Conservation (phyloP, 768 basidiomycete genomes). For the Leccinum variicolor region DNA sequence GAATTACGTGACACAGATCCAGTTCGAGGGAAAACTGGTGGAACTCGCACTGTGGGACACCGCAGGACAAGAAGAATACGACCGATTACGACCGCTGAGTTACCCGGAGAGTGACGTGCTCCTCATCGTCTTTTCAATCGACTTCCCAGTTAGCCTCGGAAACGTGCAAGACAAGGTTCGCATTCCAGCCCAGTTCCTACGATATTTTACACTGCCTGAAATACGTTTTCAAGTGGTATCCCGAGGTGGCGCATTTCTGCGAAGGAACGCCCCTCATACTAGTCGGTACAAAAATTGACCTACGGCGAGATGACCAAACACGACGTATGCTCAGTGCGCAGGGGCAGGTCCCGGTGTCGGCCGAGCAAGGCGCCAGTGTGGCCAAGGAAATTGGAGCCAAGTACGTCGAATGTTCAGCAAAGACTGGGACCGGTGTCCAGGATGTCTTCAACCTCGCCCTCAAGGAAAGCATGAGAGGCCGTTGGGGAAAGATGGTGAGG, state of each 20-base stretch:
- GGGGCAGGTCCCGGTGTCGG: constrained; percentile 74
- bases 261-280: constrained; percentile 86
- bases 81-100: constrained; percentile 79
- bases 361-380: constrained; percentile 79
- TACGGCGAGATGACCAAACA: constrained; percentile 84
- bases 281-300: constrained; percentile 91
- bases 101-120: constrained; percentile 90
- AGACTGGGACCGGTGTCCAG: constrained; percentile 84
- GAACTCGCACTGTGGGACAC: constrained; percentile 99
- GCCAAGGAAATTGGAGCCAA: constrained; percentile 92
- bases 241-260: constrained; percentile 92
- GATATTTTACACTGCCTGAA: constrained; percentile 7
- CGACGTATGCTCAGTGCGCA: constrained; percentile 86
- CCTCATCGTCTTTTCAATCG: constrained; percentile 91
- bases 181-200: constrained; percentile 1
- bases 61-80: constrained; percentile 96
- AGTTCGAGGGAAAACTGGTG: constrained; percentile 83
- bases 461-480: constrained; percentile 81
- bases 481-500: constrained; percentile 71
- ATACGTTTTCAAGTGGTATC: constrained; percentile 66
- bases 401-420: constrained; percentile 94
- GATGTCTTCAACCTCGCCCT: constrained; percentile 91
- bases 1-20: constrained; percentile 86
- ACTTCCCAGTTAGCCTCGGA: constrained; percentile 86
- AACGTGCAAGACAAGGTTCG: constrained; percentile 88